phyloP scores from a whole-genome alignment of 148 eudicot genomes.

The Drosera capensis region DNA sequence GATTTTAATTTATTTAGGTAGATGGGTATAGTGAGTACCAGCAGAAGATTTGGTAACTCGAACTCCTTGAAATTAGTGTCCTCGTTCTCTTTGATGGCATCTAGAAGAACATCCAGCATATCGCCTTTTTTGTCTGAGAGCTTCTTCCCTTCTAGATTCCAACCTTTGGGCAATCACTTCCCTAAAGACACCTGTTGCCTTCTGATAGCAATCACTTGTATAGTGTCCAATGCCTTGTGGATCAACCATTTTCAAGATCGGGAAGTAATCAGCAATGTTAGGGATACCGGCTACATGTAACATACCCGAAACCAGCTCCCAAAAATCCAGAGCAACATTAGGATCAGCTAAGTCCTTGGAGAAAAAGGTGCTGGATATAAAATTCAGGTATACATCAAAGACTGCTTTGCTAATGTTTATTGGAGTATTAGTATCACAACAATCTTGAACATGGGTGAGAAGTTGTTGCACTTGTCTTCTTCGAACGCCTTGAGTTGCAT shows the following conservation, averaged over 20 bases:
- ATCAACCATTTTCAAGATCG: background rate
- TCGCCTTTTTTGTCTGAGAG: background rate
- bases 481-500: background rate
- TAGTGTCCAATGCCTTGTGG: slow-evolving; percentile 3
- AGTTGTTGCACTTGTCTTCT: slow-evolving; percentile 5
- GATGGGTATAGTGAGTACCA: too few relatives aligned
- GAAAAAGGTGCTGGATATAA: background rate
- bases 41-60: background rate
- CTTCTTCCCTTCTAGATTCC: background rate
- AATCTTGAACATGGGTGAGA: background rate
- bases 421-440: background rate
- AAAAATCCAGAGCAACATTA: background rate
- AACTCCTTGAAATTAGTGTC: background rate
- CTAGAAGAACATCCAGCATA: slow-evolving; percentile 7
- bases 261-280: slow-evolving; percentile 4
- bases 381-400: slow-evolving; percentile 1
- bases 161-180: background rate
- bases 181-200: background rate
- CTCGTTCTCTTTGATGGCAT: background rate
- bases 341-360: slow-evolving; percentile 2
- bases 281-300: background rate
- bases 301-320: background rate
- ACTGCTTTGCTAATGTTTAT: too few relatives aligned
- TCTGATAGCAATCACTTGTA: background rate
- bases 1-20: too few relatives aligned